Conservation (phyloP, 176 grass and related monocot genomes). For the Zoysia pacifica region DNA sequence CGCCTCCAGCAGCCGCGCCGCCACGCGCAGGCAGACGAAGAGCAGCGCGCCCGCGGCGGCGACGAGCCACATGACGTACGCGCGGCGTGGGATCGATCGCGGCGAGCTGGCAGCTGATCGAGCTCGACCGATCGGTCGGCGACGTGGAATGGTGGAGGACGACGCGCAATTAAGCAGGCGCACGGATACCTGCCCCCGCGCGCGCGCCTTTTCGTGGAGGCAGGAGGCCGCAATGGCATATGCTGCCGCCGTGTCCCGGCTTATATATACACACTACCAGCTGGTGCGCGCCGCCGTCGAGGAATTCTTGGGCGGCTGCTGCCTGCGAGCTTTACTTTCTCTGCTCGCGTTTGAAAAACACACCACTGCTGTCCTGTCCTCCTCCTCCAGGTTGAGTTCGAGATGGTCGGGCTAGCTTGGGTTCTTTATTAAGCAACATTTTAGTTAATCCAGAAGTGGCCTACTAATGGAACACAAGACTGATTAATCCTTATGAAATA, state of each 20-base stretch:
- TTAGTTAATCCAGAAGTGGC: background rate
- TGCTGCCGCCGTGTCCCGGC: conserved; percentile 9
- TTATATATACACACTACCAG: conserved; percentile 28
- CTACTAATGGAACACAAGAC: background rate
- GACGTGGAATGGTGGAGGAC: no score
- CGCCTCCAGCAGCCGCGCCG: conserved; percentile 53
- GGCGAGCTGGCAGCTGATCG: no score
- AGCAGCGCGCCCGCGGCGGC: conserved; percentile 25
- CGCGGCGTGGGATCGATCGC: background rate
- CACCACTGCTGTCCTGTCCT: background rate
- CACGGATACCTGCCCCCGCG: background rate
- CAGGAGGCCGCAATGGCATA: conserved; percentile 27
- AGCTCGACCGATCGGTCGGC: background rate
- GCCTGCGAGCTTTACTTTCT: background rate
- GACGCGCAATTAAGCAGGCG: no score
- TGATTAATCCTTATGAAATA: no score
- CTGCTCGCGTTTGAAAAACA: background rate
- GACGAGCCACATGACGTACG: conserved; percentile 13
- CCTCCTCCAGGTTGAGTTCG: background rate
- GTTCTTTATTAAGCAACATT: background rate
- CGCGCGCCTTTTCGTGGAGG: conserved; percentile 22
- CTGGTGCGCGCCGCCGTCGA: background rate
- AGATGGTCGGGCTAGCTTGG: no score
- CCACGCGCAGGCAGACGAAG: conserved; percentile 2
- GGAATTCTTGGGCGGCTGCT: conserved; percentile 21